Conservation (phyloP, 1,284 basidiomycete species). For the Rhodotorula sp. region DNA sequence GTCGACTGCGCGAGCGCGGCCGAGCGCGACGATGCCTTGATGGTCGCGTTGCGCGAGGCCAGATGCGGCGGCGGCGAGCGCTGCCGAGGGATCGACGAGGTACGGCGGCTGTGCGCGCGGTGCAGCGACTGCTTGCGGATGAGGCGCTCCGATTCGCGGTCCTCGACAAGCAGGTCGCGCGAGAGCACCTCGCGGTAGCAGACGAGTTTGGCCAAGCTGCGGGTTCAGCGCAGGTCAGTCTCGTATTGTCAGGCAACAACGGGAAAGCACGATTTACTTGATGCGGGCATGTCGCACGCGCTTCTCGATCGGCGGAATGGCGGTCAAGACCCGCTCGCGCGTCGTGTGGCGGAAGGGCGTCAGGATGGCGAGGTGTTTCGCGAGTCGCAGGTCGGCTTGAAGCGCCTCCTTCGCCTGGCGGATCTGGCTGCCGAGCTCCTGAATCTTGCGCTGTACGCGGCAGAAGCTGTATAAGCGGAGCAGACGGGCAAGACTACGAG, state of each 20-base stretch:
- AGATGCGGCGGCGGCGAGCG: background rate
- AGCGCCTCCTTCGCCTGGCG: constrained; percentile 63
- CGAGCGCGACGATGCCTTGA: background rate
- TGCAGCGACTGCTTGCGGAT: constrained; percentile 30
- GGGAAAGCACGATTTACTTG: constrained; percentile 49
- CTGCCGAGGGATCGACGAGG: constrained; percentile 4
- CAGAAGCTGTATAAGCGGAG: background rate
- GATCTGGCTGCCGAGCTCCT: constrained; percentile 65
- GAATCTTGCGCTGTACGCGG: constrained; percentile 59
- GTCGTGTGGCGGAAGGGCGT: constrained; percentile 84
- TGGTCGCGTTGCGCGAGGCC: background rate
- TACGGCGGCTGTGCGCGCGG: constrained; percentile 15
- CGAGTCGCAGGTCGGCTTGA: constrained; percentile 68
- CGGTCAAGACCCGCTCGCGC: constrained; percentile 67
- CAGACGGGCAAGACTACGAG: background rate
- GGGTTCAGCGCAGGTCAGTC: background rate
- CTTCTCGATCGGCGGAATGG: constrained; percentile 67
- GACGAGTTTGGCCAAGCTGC: constrained; percentile 62
- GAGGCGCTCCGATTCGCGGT: constrained; percentile 54
- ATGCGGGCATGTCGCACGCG: constrained; percentile 69
- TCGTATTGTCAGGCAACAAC: background rate
- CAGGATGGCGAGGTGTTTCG: constrained; percentile 78
- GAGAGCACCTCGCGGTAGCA: constrained; percentile 75
- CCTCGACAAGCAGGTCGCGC: constrained; percentile 71
- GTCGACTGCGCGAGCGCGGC: constrained; percentile 6